phyloP scores from a whole-genome alignment of 2,329 filamentous ascomycete species.

The Neophaeococcomyces aloes region DNA sequence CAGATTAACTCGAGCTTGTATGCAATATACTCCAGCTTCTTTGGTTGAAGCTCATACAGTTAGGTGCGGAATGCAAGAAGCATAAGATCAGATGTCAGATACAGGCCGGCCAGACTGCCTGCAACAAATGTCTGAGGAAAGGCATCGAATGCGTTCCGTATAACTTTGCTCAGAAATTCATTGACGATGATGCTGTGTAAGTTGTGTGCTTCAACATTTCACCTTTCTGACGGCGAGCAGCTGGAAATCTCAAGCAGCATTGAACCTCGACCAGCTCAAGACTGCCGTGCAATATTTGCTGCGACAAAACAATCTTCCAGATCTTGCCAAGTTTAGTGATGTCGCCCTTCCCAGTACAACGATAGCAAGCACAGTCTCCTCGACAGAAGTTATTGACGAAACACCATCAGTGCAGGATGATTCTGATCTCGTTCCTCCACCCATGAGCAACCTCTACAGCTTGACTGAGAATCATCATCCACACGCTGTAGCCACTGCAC shows the following conservation, averaged over 20 bases:
- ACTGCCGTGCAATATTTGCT: conserved; percentile 38
- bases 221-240: conserved; percentile 22
- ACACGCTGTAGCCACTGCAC: conserved; percentile 29
- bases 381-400: not conserved
- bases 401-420: conserved; percentile 14
- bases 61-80: conserved; percentile 41
- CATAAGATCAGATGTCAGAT: conserved; percentile 48
- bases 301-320: conserved; percentile 32
- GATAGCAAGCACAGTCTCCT: not conserved
- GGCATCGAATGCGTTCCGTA: conserved; percentile 45
- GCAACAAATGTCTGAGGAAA: conserved; percentile 41
- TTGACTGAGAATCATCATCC: conserved; percentile 45
- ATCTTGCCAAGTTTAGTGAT: conserved; percentile 21
- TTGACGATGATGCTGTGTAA: conserved; percentile 44
- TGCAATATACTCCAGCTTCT: not conserved
- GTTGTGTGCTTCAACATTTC: conserved; percentile 17
- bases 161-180: conserved; percentile 45
- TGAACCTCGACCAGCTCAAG: conserved; percentile 34
- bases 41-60: not conserved
- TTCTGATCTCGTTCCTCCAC: conserved; percentile 35
- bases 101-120: conserved; percentile 36
- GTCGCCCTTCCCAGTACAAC: not conserved
- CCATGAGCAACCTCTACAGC: conserved; percentile 35
- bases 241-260: conserved; percentile 37
- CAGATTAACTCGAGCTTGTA: conserved; percentile 2